These are phyloP conservation scores for Amaranthus palmeri DNA, from an alignment of 148 eudicot genomes.

Conservation along the genomic window DNA sequence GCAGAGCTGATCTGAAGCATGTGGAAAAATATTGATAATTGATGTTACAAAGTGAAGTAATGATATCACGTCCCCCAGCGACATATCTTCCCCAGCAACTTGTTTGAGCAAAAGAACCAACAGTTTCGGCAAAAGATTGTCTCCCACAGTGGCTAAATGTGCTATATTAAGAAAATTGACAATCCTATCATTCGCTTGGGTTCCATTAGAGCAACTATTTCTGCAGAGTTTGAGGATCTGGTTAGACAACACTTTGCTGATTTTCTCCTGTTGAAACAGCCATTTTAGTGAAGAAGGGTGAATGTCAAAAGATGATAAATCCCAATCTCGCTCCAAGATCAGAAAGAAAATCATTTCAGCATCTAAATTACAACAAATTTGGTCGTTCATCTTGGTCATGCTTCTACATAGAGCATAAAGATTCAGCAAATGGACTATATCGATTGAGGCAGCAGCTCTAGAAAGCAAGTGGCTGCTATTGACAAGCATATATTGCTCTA, in stretches of 20 bases:
- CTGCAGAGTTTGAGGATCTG: slow-evolving; percentile 69
- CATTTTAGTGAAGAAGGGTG: slow-evolving; percentile 70
- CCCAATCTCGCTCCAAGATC: slow-evolving; percentile 63
- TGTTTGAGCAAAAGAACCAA: slow-evolving; percentile 52
- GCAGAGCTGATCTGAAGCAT: slow-evolving; percentile 84
- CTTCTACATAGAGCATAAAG: slow-evolving; percentile 74
- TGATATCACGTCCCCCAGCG: slow-evolving; percentile 45
- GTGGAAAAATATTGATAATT: slow-evolving; percentile 47
- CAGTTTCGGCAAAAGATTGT: slow-evolving; percentile 54
- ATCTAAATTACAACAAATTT: slow-evolving; percentile 67
- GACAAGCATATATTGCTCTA: slow-evolving; percentile 85
- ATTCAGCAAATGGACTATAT: slow-evolving; percentile 44
- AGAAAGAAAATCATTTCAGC: slow-evolving; percentile 76
- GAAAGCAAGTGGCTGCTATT: slow-evolving; percentile 45
- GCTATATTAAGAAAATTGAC: slow-evolving; percentile 43
- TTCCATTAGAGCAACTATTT: slow-evolving; percentile 26
- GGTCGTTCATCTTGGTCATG: slow-evolving; percentile 57
- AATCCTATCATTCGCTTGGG: slow-evolving; percentile 24
- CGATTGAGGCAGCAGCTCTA: slow-evolving; percentile 35
- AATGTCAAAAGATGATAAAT: slow-evolving; percentile 46
- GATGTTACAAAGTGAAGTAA: slow-evolving; percentile 40
- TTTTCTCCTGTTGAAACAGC: slow-evolving; percentile 87
- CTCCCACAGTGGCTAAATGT: slow-evolving; percentile 53
- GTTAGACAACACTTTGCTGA: slow-evolving; percentile 50
- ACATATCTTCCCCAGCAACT: slow-evolving; percentile 36